These are phyloP conservation scores for Clonostachys rosea DNA, from an alignment of 2,329 filamentous ascomycete species.

Conservation along the genomic window DNA sequence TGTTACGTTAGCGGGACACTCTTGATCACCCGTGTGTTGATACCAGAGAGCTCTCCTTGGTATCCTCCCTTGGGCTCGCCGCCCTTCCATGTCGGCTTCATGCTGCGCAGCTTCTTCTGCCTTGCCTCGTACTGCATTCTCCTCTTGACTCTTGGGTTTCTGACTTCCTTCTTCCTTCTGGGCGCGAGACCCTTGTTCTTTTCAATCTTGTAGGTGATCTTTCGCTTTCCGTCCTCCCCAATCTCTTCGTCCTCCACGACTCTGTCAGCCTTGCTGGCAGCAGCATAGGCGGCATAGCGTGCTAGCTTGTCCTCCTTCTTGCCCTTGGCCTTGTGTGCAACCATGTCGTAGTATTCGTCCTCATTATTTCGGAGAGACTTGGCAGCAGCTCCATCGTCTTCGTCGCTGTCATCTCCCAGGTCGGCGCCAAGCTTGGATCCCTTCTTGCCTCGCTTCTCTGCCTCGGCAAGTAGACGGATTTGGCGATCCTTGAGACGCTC, in stretches of 20 bases:
- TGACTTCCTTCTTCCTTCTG: slow-evolving; percentile 85
- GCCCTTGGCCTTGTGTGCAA: slow-evolving; percentile 63
- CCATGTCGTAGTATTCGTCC: slow-evolving; percentile 86
- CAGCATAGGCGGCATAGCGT: slow-evolving; percentile 48
- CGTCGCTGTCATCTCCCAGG: slow-evolving; percentile 64
- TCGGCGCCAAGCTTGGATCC: slow-evolving; percentile 58
- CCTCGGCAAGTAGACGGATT: slow-evolving; percentile 81
- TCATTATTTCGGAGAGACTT: slow-evolving; percentile 52
- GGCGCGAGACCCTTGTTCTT: slow-evolving; percentile 97
- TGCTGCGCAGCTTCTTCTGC: slow-evolving; percentile 92
- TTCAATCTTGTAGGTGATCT: slow-evolving; percentile 88
- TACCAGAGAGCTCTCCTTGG: slow-evolving; percentile 87
- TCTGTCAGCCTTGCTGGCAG: slow-evolving; percentile 59
- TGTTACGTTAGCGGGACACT: slow-evolving; percentile 74
- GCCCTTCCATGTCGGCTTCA: slow-evolving; percentile 81
- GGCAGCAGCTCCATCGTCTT: slow-evolving; percentile 54
- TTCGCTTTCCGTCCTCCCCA: slow-evolving; percentile 81
- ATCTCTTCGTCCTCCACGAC: slow-evolving; percentile 64
- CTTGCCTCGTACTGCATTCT: slow-evolving; percentile 93
- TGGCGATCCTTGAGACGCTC: slow-evolving; percentile 85
- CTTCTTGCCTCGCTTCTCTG: slow-evolving; percentile 74
- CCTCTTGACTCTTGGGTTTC: slow-evolving; percentile 98
- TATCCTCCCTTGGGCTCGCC: slow-evolving; percentile 83
- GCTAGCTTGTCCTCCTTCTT: slow-evolving; percentile 70
- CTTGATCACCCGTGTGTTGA: slow-evolving; percentile 90